Evolutionary conservation across 164 flowering plant genomes (phyloP).

Genomic region (Macadamia integrifolia): DNA sequence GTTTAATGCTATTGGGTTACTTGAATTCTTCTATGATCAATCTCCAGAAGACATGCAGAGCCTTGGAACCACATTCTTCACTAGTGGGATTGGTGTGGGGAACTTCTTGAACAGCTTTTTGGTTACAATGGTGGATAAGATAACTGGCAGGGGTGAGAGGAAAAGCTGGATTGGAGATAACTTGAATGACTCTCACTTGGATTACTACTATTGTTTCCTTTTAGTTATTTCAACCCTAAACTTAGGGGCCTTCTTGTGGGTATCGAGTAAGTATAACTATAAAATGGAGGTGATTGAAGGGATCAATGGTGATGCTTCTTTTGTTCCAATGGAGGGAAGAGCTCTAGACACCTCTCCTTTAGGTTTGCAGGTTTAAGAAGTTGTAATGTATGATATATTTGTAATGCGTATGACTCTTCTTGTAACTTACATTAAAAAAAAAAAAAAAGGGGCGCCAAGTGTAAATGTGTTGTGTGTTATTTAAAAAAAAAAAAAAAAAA

Average conservation of each 20-base stretch:
- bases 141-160: slow-evolving; percentile 40
- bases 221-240: slow-evolving; percentile 43
- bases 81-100: slow-evolving; percentile 78
- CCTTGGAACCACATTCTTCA: slow-evolving; percentile 78
- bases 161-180: slow-evolving; percentile 84
- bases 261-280: slow-evolving; percentile 55
- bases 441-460: too few species aligned
- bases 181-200: slow-evolving; percentile 74
- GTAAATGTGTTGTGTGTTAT: too few species aligned
- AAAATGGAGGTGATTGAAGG: slow-evolving; percentile 46
- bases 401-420: too few species aligned
- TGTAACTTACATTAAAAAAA: too few species aligned
- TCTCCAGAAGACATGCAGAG: slow-evolving; percentile 85
- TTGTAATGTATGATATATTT: background rate
- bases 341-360: slow-evolving; percentile 26
- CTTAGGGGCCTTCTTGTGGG: slow-evolving; percentile 53
- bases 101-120: slow-evolving; percentile 79
- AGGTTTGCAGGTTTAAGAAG: slow-evolving; percentile 25
- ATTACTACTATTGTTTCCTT: slow-evolving; percentile 70
- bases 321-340: slow-evolving; percentile 37
- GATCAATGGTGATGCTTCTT: slow-evolving; percentile 9
- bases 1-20: slow-evolving; percentile 64
- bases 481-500: too few species aligned
- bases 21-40: slow-evolving; percentile 83
- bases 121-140: slow-evolving; percentile 66